Conservation (phyloP, 768 basidiomycete species). For the Cantharellus cinnabarinus region DNA sequence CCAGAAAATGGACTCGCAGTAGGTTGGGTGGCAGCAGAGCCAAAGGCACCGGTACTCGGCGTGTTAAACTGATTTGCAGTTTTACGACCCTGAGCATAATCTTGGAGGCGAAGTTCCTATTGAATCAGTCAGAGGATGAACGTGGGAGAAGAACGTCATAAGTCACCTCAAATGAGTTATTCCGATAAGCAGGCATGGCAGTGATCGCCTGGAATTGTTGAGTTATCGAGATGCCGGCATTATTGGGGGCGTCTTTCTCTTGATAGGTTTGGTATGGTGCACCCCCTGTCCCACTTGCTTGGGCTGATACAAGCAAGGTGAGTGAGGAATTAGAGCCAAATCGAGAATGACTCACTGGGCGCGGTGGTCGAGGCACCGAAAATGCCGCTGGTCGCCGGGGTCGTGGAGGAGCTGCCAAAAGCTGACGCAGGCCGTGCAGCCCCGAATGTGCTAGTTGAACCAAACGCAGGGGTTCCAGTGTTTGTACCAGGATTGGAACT, state of each 20-base stretch:
- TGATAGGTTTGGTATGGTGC: constrained; percentile 35
- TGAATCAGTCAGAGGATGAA: constrained; percentile 10
- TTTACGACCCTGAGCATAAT: constrained; percentile 56
- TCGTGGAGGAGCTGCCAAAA: constrained; percentile 34
- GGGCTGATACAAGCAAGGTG: constrained; percentile 2
- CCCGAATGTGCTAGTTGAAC: constrained; percentile 18
- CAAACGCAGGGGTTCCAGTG: constrained; percentile 21
- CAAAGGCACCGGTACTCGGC: not conserved
- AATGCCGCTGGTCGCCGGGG: constrained; percentile 19
- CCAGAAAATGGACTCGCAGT: constrained; percentile 3
- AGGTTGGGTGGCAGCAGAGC: not conserved
- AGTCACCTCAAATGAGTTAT: constrained; percentile 56
- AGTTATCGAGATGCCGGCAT: constrained; percentile 12
- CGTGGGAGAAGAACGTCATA: constrained; percentile 7
- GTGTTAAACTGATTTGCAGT: constrained; percentile 19
- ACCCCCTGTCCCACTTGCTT: constrained; percentile 37
- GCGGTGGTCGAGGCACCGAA: constrained; percentile 24
- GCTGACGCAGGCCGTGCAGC: constrained; percentile 20
- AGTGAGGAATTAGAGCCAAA: constrained; percentile 11
- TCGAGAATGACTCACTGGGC: constrained; percentile 8
- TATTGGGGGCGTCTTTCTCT: constrained; percentile 44
- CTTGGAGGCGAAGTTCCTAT: constrained; percentile 61
- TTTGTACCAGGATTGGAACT: constrained; percentile 12
- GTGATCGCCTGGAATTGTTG: constrained; percentile 69
- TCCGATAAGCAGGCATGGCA: constrained; percentile 57